Base-by-base conservation (phyloP, 2,329 filamentous ascomycete species). In the Epichloe typhina region DNA sequence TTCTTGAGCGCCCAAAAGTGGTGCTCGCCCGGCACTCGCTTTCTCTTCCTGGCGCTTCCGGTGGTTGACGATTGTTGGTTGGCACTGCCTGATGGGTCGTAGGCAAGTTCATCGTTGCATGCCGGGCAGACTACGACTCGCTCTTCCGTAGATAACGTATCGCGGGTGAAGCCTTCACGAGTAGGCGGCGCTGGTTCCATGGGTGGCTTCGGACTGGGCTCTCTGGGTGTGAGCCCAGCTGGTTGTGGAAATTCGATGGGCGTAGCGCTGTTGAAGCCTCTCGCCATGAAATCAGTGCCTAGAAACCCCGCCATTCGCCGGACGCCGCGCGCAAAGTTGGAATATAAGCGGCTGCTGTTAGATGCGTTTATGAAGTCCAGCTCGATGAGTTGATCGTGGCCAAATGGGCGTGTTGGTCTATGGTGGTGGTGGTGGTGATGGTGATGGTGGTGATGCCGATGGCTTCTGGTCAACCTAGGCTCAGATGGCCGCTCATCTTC, bases 1-100 rank as follows among this genome's bases (percentile, higher is more conserved):
- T 77, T 77, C 67, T 90, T 95, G 37, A 93, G 76, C 1, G 93
- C 84, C 89, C 90, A 97, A 55, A 97, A 91, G 60, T 95, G 86
- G 62, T 87, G 83, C 66, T 95, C 89, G 21, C 74, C 76, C 6
- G 71, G 67, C 19, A 74, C 70, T 36, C 64, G 58, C 59, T 76
- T 81, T 46, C 69, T 69, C 39, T 69, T 74, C 55, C 59, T 67
- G 15, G 21, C 42, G 26, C 37, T 21, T 0, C 56, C 51, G 11
- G 26, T 3, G 54, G 53, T 13, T 57, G 53, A n/a, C 56, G 48
- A 36, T 54, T 58, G 37, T 41, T 50, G 52, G 3, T 52, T 40
- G 5, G 55, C 58, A 19, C 59, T 57, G 39, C 70, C 67, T 1
- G 70, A 63, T 0, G 80, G 80, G 13, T 89, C 86, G 47, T 84